phyloP scores from a whole-genome alignment of 2,329 filamentous ascomycete genomes.

The Aspergillus sp. region DNA sequence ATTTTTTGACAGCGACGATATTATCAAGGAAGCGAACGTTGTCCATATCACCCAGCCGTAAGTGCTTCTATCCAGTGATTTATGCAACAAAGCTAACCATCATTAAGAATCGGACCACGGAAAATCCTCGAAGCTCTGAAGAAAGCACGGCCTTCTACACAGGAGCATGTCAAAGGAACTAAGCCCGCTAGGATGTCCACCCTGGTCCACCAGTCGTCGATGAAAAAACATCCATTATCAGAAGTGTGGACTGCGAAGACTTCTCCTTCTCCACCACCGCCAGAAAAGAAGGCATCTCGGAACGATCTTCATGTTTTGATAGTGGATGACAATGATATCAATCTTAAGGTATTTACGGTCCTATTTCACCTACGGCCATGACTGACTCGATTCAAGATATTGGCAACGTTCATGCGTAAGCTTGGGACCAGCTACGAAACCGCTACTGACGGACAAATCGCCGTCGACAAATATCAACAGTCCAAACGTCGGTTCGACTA shows the following conservation, averaged over 20 bases:
- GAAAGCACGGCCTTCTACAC: background rate
- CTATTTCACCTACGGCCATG: background rate
- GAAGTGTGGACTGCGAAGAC: conserved; percentile 4
- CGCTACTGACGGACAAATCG: conserved; percentile 33
- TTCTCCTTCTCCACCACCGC: conserved; percentile 8
- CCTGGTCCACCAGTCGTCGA: background rate
- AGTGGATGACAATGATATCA: conserved; percentile 40
- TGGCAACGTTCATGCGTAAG: conserved; percentile 34
- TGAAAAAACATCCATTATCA: conserved; percentile 3
- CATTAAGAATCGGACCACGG: conserved; percentile 19
- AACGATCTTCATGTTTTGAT: conserved; percentile 25
- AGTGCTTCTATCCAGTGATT: conserved; percentile 1
- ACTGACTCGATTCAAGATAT: conserved; percentile 15
- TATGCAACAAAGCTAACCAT: conserved; percentile 7
- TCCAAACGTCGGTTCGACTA: conserved; percentile 28
- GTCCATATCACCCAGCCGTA: conserved; percentile 24
- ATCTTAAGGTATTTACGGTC: conserved; percentile 22
- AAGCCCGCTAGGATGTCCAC: background rate
- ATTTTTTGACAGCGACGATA: conserved; percentile 2
- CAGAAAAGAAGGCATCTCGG: conserved; percentile 1
- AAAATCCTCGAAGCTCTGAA: conserved; percentile 18
- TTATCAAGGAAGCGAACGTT: conserved; percentile 11
- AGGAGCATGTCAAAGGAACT: background rate
- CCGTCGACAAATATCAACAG: conserved; percentile 29
- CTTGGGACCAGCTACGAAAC: conserved; percentile 30